Base-by-base conservation (phyloP, 2,329 filamentous ascomycete species). In the Aspergillus sp. region DNA sequence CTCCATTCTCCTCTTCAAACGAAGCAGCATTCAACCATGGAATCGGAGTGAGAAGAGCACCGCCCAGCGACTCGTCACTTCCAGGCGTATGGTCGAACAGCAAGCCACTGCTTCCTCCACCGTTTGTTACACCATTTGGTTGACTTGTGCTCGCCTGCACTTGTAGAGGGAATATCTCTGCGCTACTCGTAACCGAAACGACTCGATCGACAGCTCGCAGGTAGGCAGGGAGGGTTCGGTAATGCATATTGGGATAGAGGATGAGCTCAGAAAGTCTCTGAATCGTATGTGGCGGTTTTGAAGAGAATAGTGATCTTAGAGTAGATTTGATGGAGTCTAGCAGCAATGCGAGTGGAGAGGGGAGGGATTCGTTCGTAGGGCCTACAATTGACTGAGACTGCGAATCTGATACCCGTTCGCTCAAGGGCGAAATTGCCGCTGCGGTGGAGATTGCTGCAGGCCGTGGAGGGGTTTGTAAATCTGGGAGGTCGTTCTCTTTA, bases 221-320 rank as follows among this genome's bases (percentile, higher is more conserved):
- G 66, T 93, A 98, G 9, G 90, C 80, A 1, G 88, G 82, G 2
- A 97, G 78, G 46, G 83, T 86, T 52, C 80, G 82, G 73, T 97
- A 96, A 69, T 95, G 86, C 47, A 78, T 77, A 51, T 76, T 84
- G 1, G 93, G 93, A 22, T 77, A 71, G 32, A 95, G 75, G 4
- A 95, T 74, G 25, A 97, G 83, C 74, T 98, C 93, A 19, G 90
- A 83, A 19, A 98, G 79, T 35, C 93, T 86, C 70, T 98, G 93
- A 52, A 96, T 80, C 3, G 93, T 97, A 66, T 97, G 89, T 0
- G 93, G 93, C 1, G 93, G 91, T 58, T 86, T 80, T 3, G 75
- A 73, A 19, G 80, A 64, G 68, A 98, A 98, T 55, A 79, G 80
- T 2, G 74, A 75, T 44, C 70, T 74, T 35, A 95, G 74, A 13